phyloP scores from a whole-genome alignment of 2,329 filamentous ascomycete species.

The Sordariomycetes sp. region DNA sequence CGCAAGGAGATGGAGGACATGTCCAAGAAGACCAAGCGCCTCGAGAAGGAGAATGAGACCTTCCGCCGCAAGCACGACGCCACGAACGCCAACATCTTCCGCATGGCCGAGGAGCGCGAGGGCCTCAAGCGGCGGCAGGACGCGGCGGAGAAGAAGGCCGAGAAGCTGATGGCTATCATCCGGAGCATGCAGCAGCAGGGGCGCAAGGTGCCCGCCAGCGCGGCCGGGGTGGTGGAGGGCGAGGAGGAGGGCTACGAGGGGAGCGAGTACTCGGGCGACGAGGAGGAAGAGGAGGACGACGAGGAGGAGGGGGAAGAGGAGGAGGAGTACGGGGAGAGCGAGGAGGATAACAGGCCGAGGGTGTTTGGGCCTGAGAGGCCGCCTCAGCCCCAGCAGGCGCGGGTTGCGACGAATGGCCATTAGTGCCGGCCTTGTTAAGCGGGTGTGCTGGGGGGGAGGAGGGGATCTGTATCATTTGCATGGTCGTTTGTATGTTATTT shows the following conservation, averaged over 20 bases:
- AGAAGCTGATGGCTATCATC: slow-evolving; percentile 88
- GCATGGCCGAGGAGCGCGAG: slow-evolving; percentile 94
- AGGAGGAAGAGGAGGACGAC: slow-evolving; percentile 50
- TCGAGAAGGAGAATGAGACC: slow-evolving; percentile 92
- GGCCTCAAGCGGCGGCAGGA: slow-evolving; percentile 41
- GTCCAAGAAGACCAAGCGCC: slow-evolving; percentile 95
- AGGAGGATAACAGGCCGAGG: slow-evolving; percentile 18
- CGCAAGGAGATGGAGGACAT: slow-evolving; percentile 99
- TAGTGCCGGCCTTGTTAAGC: slow-evolving; percentile 14
- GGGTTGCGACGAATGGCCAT: slow-evolving; percentile 30
- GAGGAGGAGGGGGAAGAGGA: slow-evolving; percentile 40
- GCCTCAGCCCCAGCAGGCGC: slow-evolving; percentile 18
- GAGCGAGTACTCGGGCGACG: slow-evolving; percentile 55
- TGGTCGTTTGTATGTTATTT: neutral
- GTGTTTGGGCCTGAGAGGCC: slow-evolving; percentile 38
- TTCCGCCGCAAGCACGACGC: slow-evolving; percentile 88
- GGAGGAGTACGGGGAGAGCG: slow-evolving; percentile 3
- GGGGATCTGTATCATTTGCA: neutral
- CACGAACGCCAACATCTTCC: slow-evolving; percentile 87
- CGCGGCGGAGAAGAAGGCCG: slow-evolving; percentile 57
- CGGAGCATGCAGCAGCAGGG: slow-evolving; percentile 95
- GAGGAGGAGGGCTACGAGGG: slow-evolving; percentile 39
- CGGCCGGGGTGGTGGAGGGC: slow-evolving; percentile 48
- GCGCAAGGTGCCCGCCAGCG: slow-evolving; percentile 59
- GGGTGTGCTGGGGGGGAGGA: neutral